Conservation (phyloP, 2,329 filamentous ascomycete genomes). For the Fusarium mexicanum region DNA sequence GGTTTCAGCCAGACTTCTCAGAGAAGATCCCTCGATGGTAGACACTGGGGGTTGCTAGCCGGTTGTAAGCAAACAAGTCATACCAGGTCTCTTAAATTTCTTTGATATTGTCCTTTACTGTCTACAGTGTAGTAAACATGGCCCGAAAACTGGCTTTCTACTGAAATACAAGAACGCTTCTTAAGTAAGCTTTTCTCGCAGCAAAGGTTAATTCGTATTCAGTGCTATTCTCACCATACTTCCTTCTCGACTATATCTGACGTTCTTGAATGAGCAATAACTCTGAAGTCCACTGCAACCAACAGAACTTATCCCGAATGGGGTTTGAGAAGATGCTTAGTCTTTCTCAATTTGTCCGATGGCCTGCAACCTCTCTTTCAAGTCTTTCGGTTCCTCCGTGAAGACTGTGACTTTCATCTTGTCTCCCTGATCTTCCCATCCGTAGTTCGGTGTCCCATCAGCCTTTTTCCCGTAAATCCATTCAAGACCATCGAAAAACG, state of each 20-base stretch:
- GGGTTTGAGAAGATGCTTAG: too few relatives aligned
- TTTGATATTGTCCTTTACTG: too few relatives aligned
- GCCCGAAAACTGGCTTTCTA: fast-evolving
- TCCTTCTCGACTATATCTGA: too few relatives aligned
- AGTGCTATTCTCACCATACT: too few relatives aligned
- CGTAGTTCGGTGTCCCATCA: background rate
- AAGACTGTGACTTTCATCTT: background rate
- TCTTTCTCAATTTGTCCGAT: background rate
- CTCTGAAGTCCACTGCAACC: too few relatives aligned
- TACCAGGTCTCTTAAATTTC: background rate
- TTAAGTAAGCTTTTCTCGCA: background rate
- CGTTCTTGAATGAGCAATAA: background rate
- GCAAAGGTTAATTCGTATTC: too few relatives aligned
- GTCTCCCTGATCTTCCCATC: background rate
- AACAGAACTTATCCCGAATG: background rate
- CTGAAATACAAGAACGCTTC: background rate
- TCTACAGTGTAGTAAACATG: too few relatives aligned
- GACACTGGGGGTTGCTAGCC: fast-evolving
- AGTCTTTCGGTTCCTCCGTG: background rate
- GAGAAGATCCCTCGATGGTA: constrained; percentile 48
- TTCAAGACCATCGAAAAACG: background rate
- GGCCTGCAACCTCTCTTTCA: background rate
- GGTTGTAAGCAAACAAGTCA: background rate
- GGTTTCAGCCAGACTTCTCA: constrained; percentile 49
- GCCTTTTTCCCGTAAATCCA: background rate